These are phyloP conservation scores for Sphagnurus paluster DNA, from an alignment of 1,284 basidiomycete genomes.

Conservation along the genomic window DNA sequence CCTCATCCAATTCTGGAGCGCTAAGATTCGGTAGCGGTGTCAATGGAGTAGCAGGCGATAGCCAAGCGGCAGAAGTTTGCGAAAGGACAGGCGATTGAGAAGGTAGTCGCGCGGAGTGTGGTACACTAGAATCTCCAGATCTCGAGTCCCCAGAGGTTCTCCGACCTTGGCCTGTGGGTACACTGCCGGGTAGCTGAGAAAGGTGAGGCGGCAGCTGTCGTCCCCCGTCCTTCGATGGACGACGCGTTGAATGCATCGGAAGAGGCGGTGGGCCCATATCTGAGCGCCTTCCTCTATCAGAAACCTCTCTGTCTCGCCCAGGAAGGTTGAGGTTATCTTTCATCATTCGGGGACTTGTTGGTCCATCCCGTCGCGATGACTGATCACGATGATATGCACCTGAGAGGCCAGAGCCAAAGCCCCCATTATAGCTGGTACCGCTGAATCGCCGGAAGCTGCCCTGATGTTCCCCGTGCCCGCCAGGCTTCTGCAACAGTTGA, in stretches of 20 bases:
- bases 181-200: conserved; percentile 31
- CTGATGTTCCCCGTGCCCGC: conserved; percentile 30
- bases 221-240: conserved; percentile 32
- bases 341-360: conserved; percentile 33
- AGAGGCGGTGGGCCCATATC: conserved; percentile 51
- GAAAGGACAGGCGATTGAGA: conserved; percentile 45
- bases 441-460: conserved; percentile 34
- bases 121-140: conserved; percentile 21
- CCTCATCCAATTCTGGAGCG: conserved; percentile 65
- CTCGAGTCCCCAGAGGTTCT: conserved; percentile 41
- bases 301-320: conserved; percentile 28
- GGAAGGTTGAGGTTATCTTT: conserved; percentile 26
- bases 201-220: conserved; percentile 52
- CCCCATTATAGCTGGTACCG: conserved; percentile 24
- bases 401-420: conserved; percentile 22
- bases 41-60: conserved; percentile 33
- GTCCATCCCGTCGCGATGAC: conserved; percentile 27
- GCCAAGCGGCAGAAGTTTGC: conserved; percentile 33
- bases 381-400: conserved; percentile 27
- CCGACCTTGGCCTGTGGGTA: conserved; percentile 27
- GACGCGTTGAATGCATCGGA: conserved; percentile 37
- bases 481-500: conserved; percentile 39
- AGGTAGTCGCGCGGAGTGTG: conserved; percentile 32
- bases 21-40: conserved; percentile 32
- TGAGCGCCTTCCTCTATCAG: conserved; percentile 39